Base-by-base conservation (phyloP, 2,329 filamentous ascomycete genomes). In the Cadophora sp. region DNA sequence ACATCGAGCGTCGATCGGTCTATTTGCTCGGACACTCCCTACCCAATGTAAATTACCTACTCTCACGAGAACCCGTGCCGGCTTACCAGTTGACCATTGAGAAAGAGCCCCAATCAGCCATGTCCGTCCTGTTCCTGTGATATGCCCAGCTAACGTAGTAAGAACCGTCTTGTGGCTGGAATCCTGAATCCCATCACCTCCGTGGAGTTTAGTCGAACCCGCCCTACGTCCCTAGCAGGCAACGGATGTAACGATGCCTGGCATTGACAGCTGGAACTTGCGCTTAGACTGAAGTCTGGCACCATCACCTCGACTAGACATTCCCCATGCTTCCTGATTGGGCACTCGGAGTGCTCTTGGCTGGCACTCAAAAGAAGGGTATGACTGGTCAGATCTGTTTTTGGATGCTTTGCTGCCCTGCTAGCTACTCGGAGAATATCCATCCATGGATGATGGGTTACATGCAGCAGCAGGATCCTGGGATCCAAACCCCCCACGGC, bases 101-200 rank as follows among this genome's bases (percentile, higher is more conserved):
- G 36, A 24, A 39, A 20, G 20, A 24, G 36, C 22, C 22, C 58
- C n/a, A 47, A 47, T n/a, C 41, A 48, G 22, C 41, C 58, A 60
- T 47, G 2, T 20, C 39, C 41, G 24, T 47, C 58, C n/a, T 33
- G 16, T 33, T 27, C 27, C 24, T 43, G 41, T 47, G 18, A 30
- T 20, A 8, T 16, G 24, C 48, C 22, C 39, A 59, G 36, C 36
- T 45, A 45, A 13, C 22, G 16, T 16, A 24, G 16, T 27, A 30
- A 20, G 27, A 30, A 60, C 24, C 7, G 16, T 33, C 41, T 60
- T 18, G 41, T 48, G 43, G 39, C 58, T 60, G 43, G 41, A 33
- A 60, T 60, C 58, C 58, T 60, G 43, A 45, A 47, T 60, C 58
- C 58, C 41, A 60, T 33, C 41, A 30, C 41, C 27, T 48, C 48